Percentiles rank a stretch among this genome's conserved stretches.
Conservation (phyloP, 2,329 filamentous ascomycete species). For the Claviceps arundinis region DNA sequence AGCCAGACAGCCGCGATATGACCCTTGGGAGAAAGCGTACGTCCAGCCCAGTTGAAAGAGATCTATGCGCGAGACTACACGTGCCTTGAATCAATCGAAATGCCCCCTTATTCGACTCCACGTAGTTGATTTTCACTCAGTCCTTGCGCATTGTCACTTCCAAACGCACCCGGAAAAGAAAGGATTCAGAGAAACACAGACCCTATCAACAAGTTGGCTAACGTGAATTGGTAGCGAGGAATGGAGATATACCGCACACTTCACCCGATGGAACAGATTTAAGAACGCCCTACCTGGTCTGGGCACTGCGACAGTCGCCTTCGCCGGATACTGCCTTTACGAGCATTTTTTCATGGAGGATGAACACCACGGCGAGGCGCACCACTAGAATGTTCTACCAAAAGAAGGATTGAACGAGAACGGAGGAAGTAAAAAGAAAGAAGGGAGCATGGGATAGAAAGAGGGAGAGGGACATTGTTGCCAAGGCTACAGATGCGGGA, state of each 20-base stretch:
- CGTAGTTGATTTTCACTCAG: too few species aligned
- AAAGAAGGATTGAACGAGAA: background rate
- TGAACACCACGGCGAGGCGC: constrained; percentile 42
- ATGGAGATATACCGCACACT: constrained; percentile 86
- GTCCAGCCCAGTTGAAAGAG: constrained; percentile 17
- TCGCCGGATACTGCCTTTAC: constrained; percentile 77
- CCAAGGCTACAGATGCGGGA: background rate
- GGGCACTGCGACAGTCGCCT: constrained; percentile 84
- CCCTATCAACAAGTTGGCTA: background rate
- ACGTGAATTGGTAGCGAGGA: constrained; percentile 54
- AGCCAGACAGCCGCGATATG: constrained; percentile 47
- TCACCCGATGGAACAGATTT: constrained; percentile 82
- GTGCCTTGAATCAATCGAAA: too few species aligned
- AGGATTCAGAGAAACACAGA: too few species aligned
- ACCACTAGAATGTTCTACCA: constrained; percentile 18
- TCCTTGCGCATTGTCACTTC: background rate
- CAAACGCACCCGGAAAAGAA: background rate
- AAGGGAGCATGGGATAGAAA: too few species aligned
- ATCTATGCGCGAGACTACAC: background rate
- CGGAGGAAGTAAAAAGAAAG: background rate
- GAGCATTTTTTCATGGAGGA: constrained; percentile 79
- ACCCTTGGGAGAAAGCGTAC: constrained; percentile 54
- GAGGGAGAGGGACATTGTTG: background rate
- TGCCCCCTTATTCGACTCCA: too few species aligned
- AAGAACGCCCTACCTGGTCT: constrained; percentile 77